Percentiles rank a stretch among this genome's conserved stretches.
These are phyloP conservation scores for Handroanthus guayacan DNA, from an alignment of 257 asterid genomes.

Conservation along the genomic window DNA sequence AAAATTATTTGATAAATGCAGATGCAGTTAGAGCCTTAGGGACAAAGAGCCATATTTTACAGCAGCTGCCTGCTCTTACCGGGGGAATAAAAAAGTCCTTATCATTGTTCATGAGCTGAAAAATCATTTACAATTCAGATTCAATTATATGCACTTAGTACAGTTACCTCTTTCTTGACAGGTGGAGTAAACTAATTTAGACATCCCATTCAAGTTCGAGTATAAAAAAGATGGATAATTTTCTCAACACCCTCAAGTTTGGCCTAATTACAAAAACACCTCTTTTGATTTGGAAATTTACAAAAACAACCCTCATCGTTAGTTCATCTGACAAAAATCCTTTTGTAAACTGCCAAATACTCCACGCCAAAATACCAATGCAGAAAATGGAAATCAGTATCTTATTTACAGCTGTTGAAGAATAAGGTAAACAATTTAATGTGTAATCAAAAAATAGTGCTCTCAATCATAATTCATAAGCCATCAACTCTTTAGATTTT, in stretches of 20 bases:
- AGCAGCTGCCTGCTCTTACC: background rate
- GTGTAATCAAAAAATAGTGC: background rate
- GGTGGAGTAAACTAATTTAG: background rate
- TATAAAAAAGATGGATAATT: background rate
- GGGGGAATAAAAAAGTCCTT: background rate
- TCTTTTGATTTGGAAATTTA: no score
- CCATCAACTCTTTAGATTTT: background rate
- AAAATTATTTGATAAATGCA: background rate
- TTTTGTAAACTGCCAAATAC: no score
- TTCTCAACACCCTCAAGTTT: no score
- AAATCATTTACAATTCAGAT: background rate
- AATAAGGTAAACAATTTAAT: background rate
- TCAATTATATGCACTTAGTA: background rate
- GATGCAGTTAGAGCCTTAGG: background rate
- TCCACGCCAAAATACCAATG: background rate
- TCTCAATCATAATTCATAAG: background rate
- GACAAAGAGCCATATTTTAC: background rate
- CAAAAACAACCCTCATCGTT: no score
- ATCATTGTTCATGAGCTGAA: background rate
- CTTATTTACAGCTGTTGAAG: background rate
- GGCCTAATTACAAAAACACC: no score
- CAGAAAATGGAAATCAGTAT: slow-evolving; percentile 22
- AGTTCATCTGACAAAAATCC: no score
- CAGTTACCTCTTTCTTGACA: background rate
- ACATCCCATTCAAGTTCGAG: background rate